A percentile compares a stretch with the other conserved stretches of the same genome.
Evolutionary conservation across 2,329 filamentous ascomycete genomes (phyloP).

Genomic region (Verticillium zaregamsianum): DNA sequence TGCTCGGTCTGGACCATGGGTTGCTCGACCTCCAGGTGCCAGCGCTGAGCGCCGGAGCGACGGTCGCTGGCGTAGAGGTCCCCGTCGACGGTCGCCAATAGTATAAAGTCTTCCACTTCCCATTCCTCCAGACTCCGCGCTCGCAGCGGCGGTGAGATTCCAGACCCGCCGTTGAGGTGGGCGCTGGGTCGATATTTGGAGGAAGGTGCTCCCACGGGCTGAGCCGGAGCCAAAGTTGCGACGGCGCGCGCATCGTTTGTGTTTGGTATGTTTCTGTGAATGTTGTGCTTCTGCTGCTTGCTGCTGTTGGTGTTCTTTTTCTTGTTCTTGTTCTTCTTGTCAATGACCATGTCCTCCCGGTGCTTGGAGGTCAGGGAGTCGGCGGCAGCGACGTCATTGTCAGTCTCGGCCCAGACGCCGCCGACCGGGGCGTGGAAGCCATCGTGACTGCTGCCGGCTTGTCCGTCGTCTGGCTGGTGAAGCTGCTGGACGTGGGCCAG

Average conservation of each 20-base stretch:
- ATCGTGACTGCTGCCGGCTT: slow-evolving; percentile 5
- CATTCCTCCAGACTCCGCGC: slow-evolving; percentile 98
- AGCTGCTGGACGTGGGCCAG: slow-evolving; percentile 6
- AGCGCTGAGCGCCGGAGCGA: slow-evolving; percentile 76
- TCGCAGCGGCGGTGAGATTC: slow-evolving; percentile 77
- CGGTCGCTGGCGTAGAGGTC: slow-evolving; percentile 88
- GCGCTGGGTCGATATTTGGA: slow-evolving; percentile 58
- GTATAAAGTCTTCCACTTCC: slow-evolving; percentile 99
- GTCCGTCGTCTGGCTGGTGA: slow-evolving; percentile 4
- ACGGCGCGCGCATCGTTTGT: slow-evolving; percentile 85
- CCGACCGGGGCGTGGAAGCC: slow-evolving; percentile 19
- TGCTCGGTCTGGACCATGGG: slow-evolving; percentile 91
- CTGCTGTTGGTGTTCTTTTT: slow-evolving; percentile 25
- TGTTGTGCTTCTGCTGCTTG: slow-evolving; percentile 20
- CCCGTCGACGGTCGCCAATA: slow-evolving; percentile 99
- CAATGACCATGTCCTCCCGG: neutral
- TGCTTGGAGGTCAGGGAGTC: slow-evolving; percentile 11
- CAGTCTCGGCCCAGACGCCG: slow-evolving; percentile 24
- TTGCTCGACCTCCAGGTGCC: slow-evolving; percentile 78
- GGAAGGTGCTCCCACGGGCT: slow-evolving; percentile 90
- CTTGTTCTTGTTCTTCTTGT: slow-evolving; percentile 20
- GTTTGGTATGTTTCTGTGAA: slow-evolving; percentile 26
- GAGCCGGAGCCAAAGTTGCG: slow-evolving; percentile 95
- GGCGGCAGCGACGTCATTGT: slow-evolving; percentile 15
- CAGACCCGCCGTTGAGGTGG: slow-evolving; percentile 50